Percentiles rank a stretch among this genome's conserved stretches.
phyloP scores from a whole-genome alignment of 2,329 filamentous ascomycete genomes.

The Amauroascus verrucosus region DNA sequence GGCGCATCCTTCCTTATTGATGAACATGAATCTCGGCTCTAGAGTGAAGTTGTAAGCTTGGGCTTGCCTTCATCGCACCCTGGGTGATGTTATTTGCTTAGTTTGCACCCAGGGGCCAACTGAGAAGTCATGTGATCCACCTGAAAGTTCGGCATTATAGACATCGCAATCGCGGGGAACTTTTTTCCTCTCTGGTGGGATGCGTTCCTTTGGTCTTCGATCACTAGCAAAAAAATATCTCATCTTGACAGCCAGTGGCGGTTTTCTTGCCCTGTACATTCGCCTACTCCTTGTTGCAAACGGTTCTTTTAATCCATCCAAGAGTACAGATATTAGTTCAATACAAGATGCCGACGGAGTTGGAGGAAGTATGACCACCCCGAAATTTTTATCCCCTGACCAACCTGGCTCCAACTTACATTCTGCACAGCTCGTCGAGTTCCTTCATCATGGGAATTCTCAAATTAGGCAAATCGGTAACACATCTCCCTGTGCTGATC shows the following conservation, averaged over 20 bases:
- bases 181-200: neutral
- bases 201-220: neutral
- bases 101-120: too few relatives aligned
- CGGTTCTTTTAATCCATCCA: neutral
- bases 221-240: neutral
- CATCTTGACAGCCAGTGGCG: neutral
- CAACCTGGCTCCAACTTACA: conserved; percentile 5
- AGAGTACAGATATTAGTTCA: neutral
- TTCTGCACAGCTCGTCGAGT: conserved; percentile 64
- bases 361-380: conserved; percentile 57
- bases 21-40: too few relatives aligned
- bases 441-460: conserved; percentile 83
- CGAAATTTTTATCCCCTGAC: neutral
- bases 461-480: conserved; percentile 73
- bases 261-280: neutral
- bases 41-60: too few relatives aligned
- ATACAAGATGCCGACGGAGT: conserved; percentile 59
- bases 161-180: conserved; percentile 2
- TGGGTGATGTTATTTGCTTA: too few relatives aligned
- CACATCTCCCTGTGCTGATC: conserved; percentile 15
- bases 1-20: too few relatives aligned
- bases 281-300: neutral
- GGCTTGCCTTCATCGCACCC: too few relatives aligned
- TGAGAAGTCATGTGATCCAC: neutral
- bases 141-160: conserved; percentile 1